These are phyloP conservation scores for Jacaranda mimosifolia DNA, from an alignment of 257 asterid genomes.

Conservation along the genomic window DNA sequence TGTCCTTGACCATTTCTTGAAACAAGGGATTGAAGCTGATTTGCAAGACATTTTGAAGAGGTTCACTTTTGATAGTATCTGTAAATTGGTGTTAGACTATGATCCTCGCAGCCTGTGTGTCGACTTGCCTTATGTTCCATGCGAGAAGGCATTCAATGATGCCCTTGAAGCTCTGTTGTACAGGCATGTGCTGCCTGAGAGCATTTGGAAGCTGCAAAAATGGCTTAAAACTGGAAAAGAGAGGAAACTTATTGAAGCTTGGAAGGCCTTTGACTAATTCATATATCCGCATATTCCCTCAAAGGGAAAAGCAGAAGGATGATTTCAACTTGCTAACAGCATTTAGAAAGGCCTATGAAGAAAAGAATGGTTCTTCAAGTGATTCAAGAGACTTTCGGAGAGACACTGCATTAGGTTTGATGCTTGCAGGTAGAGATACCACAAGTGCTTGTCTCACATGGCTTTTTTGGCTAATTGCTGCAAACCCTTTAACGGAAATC, in stretches of 20 bases:
- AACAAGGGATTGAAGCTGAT: conserved; percentile 25
- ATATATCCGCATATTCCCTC: conserved; percentile 37
- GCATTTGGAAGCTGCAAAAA: conserved; percentile 42
- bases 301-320: neutral
- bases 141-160: conserved; percentile 33
- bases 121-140: conserved; percentile 37
- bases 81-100: conserved; percentile 24
- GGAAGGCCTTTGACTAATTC: conserved; percentile 48
- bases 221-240: conserved; percentile 37
- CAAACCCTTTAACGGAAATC: conserved; percentile 27
- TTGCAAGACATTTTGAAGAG: conserved; percentile 50
- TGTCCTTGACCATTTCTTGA: conserved; percentile 28
- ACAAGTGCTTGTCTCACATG: conserved; percentile 40
- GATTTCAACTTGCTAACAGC: conserved; percentile 14
- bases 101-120: conserved; percentile 24
- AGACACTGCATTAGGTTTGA: conserved; percentile 29
- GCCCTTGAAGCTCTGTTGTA: conserved; percentile 12
- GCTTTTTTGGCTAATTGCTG: conserved; percentile 2
- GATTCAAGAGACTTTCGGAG: conserved; percentile 5
- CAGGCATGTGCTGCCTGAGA: conserved; percentile 48
- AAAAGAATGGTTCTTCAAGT: neutral
- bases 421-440: conserved; percentile 46
- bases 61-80: conserved; percentile 31
- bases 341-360: conserved; percentile 30
- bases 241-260: conserved; percentile 33